Evolutionary conservation across 176 grass and related monocot species (phyloP), one percentile per base, ranked within the genome.

Genomic region (Aegilops umbellulata): DNA sequence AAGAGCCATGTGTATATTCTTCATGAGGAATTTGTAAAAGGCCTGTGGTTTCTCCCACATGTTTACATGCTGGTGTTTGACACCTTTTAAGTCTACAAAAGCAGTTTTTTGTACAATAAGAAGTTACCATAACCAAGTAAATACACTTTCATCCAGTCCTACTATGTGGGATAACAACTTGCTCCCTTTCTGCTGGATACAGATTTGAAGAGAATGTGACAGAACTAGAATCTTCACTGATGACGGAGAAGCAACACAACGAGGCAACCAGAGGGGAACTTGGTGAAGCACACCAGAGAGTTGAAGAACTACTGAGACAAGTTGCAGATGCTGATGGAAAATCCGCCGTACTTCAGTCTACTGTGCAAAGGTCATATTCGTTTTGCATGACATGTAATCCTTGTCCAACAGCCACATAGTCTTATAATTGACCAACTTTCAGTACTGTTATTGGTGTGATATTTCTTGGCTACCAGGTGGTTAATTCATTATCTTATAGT

Each of bases 341-440:
- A 85, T 89, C 74, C 23, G 71, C 63, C 19, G 15, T 81, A 35
- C 93, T 92, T 83, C 90, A 90, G 38, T 81, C 70, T 84, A 85
- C 86, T 86, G 75, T 94, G 34, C 86, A 86, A 89, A 92, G 95
- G 92, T 97, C 86, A 51, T 41, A 68, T 74, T 83, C 2, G 31
- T 78, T 90, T 63, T 11, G 26, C 60, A 78, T 82, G 42, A 82
- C 58, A 78, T 74, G 68, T 76, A 60, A 76, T 26, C 70, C 80
- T 62, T 85, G 24, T 76, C 35, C 63, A 62, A 69, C 38, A 70
- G 35, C 35, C 8, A 44, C 68, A 68, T 49, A 67, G 55, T 44
- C n/a, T 46, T 79, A 70, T 8, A 61, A 35, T 23, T 26, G 67
- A 29, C 11, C 14, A 76, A 77, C 26, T 46, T 68, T 76, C 27